Conservation (phyloP, 495 filamentous ascomycete genomes). For the Hyaloscypha variabilis region DNA sequence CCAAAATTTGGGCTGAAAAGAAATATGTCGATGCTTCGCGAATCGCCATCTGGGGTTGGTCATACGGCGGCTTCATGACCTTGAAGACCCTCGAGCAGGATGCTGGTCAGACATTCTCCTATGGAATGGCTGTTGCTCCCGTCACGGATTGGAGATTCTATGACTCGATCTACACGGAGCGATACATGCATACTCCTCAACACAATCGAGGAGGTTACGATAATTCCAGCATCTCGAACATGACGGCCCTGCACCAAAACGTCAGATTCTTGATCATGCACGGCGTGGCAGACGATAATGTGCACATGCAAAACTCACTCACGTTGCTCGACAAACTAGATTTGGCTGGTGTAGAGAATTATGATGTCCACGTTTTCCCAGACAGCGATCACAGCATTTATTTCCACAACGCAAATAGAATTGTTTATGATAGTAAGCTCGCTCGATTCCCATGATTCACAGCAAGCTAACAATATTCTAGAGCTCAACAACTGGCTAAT, state of each 20-base stretch:
- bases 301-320: slow-evolving; percentile 92
- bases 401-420: slow-evolving; percentile 89
- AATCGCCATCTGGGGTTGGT: slow-evolving; percentile 98
- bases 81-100: slow-evolving; percentile 93
- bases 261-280: slow-evolving; percentile 94
- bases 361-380: slow-evolving; percentile 94
- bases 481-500: slow-evolving; percentile 90
- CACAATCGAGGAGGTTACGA: slow-evolving; percentile 78
- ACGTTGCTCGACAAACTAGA: slow-evolving; percentile 86
- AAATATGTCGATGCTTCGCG: slow-evolving; percentile 78
- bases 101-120: slow-evolving; percentile 85
- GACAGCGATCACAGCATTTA: slow-evolving; percentile 95
- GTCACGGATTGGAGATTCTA: slow-evolving; percentile 98
- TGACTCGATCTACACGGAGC: slow-evolving; percentile 93
- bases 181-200: slow-evolving; percentile 93
- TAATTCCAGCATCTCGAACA: slow-evolving; percentile 72
- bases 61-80: slow-evolving; percentile 96
- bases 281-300: slow-evolving; percentile 92
- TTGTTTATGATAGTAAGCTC: slow-evolving; percentile 93
- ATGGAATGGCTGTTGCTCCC: slow-evolving; percentile 97
- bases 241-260: slow-evolving; percentile 66
- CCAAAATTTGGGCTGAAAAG: slow-evolving; percentile 82
- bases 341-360: slow-evolving; percentile 83
- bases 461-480: slow-evolving; percentile 42
- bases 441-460: neutral